These are phyloP conservation scores for Dalechampia spathulata DNA, from an alignment of 441 rosid species.

Conservation along the genomic window DNA sequence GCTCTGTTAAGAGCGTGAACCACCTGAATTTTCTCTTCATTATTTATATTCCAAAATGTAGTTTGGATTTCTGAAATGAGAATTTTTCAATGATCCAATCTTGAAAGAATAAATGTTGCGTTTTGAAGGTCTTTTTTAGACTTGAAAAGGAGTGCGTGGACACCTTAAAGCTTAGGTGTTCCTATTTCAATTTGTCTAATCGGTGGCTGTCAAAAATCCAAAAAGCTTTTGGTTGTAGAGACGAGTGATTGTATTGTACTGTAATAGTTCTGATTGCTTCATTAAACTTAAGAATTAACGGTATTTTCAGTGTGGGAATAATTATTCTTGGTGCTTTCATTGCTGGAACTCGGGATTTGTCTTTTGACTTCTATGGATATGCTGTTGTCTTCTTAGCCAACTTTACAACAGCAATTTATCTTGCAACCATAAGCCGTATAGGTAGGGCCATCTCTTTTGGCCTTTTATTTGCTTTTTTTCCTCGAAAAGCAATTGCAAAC, in stretches of 20 bases:
- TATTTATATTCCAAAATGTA: neutral
- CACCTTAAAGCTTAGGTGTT: neutral
- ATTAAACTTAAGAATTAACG: conserved; percentile 35
- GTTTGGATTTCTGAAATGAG: neutral
- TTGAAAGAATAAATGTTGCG: no score
- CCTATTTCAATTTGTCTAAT: neutral
- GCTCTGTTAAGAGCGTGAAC: neutral
- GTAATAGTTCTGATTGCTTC: conserved; percentile 26
- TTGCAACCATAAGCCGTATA: conserved; percentile 79
- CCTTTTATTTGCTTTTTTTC: neutral
- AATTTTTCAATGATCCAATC: no score
- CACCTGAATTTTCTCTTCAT: neutral
- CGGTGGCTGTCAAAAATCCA: neutral
- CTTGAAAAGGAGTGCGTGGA: no score
- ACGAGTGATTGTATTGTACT: conserved; percentile 13
- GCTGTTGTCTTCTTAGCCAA: conserved; percentile 79
- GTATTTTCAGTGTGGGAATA: conserved; percentile 80
- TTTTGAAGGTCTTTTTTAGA: no score
- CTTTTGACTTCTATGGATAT: conserved; percentile 88
- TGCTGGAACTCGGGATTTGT: conserved; percentile 96
- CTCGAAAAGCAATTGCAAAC: conserved; percentile 4
- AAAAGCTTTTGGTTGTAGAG: neutral
- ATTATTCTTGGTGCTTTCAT: conserved; percentile 82
- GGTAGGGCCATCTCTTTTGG: conserved; percentile 37
- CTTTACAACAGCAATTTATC: conserved; percentile 82